Conservation (phyloP, 140 eudicot species). For the Artemisia princeps region DNA sequence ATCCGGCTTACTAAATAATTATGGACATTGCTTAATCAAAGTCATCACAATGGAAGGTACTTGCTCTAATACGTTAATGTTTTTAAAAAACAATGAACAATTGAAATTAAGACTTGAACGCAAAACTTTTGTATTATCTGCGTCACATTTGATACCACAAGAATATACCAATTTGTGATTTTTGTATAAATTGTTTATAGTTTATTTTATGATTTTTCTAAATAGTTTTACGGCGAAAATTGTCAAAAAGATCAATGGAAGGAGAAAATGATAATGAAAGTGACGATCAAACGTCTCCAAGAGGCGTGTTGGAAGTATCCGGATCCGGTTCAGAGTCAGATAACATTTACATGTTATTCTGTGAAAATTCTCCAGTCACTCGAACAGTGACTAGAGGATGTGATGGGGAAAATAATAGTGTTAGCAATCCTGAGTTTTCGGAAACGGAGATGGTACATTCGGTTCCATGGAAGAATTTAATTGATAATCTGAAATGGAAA, state of each 20-base stretch:
- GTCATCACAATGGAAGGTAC: slow-evolving; percentile 28
- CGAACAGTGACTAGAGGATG: neutral
- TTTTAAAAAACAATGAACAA: neutral
- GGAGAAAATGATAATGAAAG: slow-evolving; percentile 13
- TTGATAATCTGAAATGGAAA: slow-evolving; percentile 41
- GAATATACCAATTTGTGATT: too few species aligned
- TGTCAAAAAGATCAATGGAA: slow-evolving; percentile 1
- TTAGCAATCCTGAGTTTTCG: neutral
- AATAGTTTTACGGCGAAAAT: neutral
- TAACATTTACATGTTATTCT: slow-evolving; percentile 24
- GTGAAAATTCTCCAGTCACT: slow-evolving; percentile 2
- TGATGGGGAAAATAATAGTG: neutral
- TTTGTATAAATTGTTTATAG: too few species aligned
- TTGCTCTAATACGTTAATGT: neutral
- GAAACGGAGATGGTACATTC: slow-evolving; percentile 19
- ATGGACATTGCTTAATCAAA: slow-evolving; percentile 16
- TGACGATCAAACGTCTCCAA: slow-evolving; percentile 53
- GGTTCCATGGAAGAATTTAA: slow-evolving; percentile 44
- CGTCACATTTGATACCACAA: too few species aligned
- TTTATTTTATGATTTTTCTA: too few species aligned
- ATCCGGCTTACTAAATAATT: neutral
- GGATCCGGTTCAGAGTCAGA: slow-evolving; percentile 54
- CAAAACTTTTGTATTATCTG: too few species aligned
- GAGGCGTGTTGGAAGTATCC: slow-evolving; percentile 56
- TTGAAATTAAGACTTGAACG: neutral